Evolutionary conservation across 179 eudicot genomes (phyloP), one percentile per base, ranked within the genome.

Genomic region (Spergularia azorica): DNA sequence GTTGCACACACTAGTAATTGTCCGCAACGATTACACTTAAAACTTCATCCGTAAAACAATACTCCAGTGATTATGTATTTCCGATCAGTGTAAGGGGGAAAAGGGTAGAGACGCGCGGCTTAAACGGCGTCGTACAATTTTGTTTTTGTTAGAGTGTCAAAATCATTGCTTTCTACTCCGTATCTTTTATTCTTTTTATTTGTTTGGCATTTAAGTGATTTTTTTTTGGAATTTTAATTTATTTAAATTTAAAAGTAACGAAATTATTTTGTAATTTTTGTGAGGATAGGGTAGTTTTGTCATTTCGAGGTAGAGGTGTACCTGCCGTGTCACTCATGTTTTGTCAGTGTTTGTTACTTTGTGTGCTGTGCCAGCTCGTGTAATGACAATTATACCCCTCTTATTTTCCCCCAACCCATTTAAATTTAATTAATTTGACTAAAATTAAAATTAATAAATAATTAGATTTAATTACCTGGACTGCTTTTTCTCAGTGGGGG

Each of bases 241-340:
- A n/a, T n/a, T n/a, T n/a, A n/a, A n/a, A n/a, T n/a, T n/a, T n/a
- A n/a, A n/a, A n/a, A n/a, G n/a, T n/a, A n/a, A n/a, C n/a, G n/a
- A n/a, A n/a, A n/a, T n/a, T n/a, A n/a, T n/a, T 5, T 5, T 12
- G 20, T 36, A 43, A 64, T n/a, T n/a, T n/a, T n/a, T n/a, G n/a
- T n/a, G 38, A 0, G 32, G 59, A 3, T 63, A 67, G 90, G 90
- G 73, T 71, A 82, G n/a, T 62, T 71, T 81, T 11, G 87, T 83
- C 79, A 75, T 79, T 82, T 66, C 12, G 38, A 15, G 15, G 51
- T 46, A 50, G 80, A 79, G 77, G 74, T 70, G 75, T 62, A 79
- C 74, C 50, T 63, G 64, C 73, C 79, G 65, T 59, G 77, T 74
- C 59, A 77, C 68, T 64, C 61, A 64, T 62, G 75, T 67, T 77